phyloP scores from a whole-genome alignment of 108 stramenopile genomes.

The Hondaea fermentalgiana region DNA sequence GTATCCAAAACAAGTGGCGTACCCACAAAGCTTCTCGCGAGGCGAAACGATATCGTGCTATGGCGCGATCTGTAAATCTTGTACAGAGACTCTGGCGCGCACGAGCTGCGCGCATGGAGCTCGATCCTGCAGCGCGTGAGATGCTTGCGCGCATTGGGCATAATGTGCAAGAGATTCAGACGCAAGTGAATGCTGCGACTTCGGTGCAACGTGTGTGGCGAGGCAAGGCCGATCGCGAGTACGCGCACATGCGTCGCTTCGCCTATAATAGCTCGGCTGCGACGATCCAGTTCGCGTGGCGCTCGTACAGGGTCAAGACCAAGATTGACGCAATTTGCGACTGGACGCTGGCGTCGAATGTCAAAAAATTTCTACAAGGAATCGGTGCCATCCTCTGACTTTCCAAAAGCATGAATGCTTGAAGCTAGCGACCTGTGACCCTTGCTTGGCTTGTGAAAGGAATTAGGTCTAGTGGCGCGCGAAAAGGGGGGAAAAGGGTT shows the following conservation, averaged over 20 bases:
- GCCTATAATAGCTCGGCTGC: neutral
- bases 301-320: neutral
- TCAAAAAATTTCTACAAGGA: neutral
- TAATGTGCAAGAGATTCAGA: neutral
- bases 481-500: too few relatives aligned
- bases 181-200: neutral
- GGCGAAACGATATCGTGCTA: neutral
- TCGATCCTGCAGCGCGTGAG: neutral
- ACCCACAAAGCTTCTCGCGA: neutral
- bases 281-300: neutral
- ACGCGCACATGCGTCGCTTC: neutral
- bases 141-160: neutral
- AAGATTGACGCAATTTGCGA: neutral
- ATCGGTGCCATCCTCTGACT: neutral
- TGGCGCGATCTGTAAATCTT: neutral
- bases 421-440: too few relatives aligned
- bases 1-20: neutral
- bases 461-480: too few relatives aligned
- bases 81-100: neutral
- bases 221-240: neutral
- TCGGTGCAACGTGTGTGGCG: constrained; percentile 5
- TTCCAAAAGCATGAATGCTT: too few relatives aligned
- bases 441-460: too few relatives aligned
- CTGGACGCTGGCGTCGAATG: neutral
- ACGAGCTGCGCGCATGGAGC: neutral